These are phyloP conservation scores for Onygena corvina DNA, from an alignment of 2,329 filamentous ascomycete genomes.

Conservation along the genomic window DNA sequence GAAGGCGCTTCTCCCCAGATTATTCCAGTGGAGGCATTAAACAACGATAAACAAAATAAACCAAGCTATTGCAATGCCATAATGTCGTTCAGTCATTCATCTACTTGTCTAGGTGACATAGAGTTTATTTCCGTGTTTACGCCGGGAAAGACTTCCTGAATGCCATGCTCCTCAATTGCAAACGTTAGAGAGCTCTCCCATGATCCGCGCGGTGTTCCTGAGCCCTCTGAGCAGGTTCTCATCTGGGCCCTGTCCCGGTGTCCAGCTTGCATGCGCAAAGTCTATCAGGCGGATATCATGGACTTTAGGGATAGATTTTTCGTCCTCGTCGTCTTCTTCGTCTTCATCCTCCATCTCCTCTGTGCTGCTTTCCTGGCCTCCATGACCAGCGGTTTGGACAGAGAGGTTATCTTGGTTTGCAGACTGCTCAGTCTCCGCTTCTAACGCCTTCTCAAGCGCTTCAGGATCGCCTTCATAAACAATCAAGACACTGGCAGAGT, in stretches of 20 bases:
- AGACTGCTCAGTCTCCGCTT: constrained; percentile 25
- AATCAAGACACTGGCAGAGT: constrained; percentile 52
- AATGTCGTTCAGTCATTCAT: too few species aligned
- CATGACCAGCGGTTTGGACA: constrained; percentile 15
- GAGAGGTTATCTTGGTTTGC: constrained; percentile 17
- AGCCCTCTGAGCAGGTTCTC: constrained; percentile 70
- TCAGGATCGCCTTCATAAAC: constrained; percentile 54
- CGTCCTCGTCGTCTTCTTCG: constrained; percentile 42
- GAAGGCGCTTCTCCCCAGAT: too few species aligned
- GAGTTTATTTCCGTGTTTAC: neutral
- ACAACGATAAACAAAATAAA: too few species aligned
- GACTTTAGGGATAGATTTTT: constrained; percentile 49
- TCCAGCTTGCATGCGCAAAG: constrained; percentile 86
- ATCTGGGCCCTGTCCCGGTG: constrained; percentile 69
- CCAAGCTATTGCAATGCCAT: too few species aligned
- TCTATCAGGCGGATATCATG: constrained; percentile 83
- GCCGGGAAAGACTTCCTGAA: neutral
- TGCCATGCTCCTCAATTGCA: neutral
- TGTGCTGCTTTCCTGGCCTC: neutral
- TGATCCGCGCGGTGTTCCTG: constrained; percentile 56
- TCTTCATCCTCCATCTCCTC: constrained; percentile 26
- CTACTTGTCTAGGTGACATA: too few species aligned
- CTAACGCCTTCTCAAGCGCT: constrained; percentile 41
- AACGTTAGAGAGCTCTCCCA: constrained; percentile 48
- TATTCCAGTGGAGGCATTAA: too few species aligned